Conservation (phyloP, 164 flowering plant species). For the Protea cynaroides region DNA sequence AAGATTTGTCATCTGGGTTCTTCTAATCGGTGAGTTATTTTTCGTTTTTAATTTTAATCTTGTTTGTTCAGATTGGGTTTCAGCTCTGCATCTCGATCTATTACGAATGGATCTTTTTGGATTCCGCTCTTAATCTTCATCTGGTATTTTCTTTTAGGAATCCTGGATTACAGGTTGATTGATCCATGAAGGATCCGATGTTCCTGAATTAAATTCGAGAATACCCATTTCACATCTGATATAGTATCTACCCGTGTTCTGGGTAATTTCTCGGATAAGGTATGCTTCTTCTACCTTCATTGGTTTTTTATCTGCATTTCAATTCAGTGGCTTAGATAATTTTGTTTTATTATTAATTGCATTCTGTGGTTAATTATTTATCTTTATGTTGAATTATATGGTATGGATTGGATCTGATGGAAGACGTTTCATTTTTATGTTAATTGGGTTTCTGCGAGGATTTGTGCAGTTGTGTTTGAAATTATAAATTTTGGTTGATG, state of each 20-base stretch:
- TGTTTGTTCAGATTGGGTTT: conserved; percentile 6
- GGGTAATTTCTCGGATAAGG: conserved; percentile 21
- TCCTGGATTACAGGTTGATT: conserved; percentile 22
- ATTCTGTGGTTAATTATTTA: background rate
- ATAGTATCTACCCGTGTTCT: conserved; percentile 2
- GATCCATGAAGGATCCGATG: conserved; percentile 31
- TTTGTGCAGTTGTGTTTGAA: background rate
- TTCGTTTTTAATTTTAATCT: no score
- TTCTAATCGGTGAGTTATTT: conserved; percentile 17
- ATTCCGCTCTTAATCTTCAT: background rate
- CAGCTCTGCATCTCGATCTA: background rate
- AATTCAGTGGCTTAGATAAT: conserved; percentile 10
- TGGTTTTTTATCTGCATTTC: conserved; percentile 7
- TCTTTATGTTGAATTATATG: background rate
- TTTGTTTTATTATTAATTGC: conserved; percentile 2
- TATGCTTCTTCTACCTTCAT: conserved; percentile 18
- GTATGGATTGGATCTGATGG: background rate
- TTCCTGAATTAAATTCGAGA: conserved; percentile 37
- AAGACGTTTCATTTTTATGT: background rate
- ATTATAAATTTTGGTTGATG: conserved; percentile 12
- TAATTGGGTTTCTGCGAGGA: background rate
- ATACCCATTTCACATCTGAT: conserved; percentile 22
- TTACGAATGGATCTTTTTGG: background rate
- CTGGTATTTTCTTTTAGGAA: conserved; percentile 4
- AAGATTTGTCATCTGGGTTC: conserved; percentile 19